phyloP scores from a whole-genome alignment of 2,329 filamentous ascomycete genomes.

The Apiospora sp. region DNA sequence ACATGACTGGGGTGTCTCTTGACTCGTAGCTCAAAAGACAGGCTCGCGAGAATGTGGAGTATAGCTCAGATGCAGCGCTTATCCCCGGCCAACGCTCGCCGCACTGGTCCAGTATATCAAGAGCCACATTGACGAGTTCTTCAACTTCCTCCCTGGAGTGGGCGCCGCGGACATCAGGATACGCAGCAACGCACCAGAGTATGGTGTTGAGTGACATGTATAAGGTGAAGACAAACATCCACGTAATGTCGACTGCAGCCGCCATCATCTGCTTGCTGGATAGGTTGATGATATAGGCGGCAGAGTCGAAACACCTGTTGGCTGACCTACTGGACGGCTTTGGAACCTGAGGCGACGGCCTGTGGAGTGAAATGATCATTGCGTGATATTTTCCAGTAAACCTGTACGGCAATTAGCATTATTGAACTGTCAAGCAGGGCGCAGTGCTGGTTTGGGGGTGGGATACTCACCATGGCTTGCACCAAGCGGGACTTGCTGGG shows the following conservation, averaged over 20 bases:
- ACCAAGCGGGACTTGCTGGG: slow-evolving; percentile 75
- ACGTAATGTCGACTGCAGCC: slow-evolving; percentile 83
- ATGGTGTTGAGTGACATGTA: slow-evolving; percentile 94
- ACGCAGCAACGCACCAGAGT: slow-evolving; percentile 85
- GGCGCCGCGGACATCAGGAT: slow-evolving; percentile 78
- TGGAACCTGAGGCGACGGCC: slow-evolving; percentile 91
- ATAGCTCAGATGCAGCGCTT: slow-evolving; percentile 82
- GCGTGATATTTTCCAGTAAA: slow-evolving; percentile 78
- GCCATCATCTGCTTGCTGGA: slow-evolving; percentile 81
- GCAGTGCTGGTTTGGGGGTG: not conserved
- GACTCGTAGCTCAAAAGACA: slow-evolving; percentile 88
- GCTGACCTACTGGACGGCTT: slow-evolving; percentile 84
- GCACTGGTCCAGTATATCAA: slow-evolving; percentile 81
- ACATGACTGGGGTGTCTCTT: slow-evolving; percentile 50
- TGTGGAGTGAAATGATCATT: slow-evolving; percentile 86
- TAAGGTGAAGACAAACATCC: slow-evolving; percentile 88
- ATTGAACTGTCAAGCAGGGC: not conserved
- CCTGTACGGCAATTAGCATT: slow-evolving; percentile 49
- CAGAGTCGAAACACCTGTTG: slow-evolving; percentile 81
- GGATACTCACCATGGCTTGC: slow-evolving; percentile 76
- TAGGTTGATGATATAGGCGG: slow-evolving; percentile 81
- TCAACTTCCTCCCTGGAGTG: slow-evolving; percentile 81
- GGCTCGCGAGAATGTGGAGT: slow-evolving; percentile 83
- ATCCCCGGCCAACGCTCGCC: slow-evolving; percentile 93
- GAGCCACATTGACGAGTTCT: slow-evolving; percentile 73